Evolutionary conservation across 805 yeast species (phyloP).

Genomic region (Candida bentonensis): DNA sequence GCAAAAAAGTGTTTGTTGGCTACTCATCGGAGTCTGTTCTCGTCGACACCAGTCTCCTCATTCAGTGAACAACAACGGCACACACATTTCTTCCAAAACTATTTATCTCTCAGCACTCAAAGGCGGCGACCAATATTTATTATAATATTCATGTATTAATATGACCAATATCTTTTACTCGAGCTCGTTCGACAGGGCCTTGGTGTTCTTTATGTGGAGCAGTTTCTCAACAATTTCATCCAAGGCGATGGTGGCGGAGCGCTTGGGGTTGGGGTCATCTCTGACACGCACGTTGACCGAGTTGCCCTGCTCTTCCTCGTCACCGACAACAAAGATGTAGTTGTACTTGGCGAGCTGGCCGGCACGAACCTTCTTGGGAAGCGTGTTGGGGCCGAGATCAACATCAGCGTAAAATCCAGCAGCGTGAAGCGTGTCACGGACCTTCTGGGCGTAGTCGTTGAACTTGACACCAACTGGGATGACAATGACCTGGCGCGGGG

Average conservation of each 20-base stretch:
- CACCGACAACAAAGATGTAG: constrained; percentile 95
- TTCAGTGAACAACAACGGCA: no score
- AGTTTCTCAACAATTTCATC: constrained; percentile 61
- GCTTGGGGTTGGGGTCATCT: constrained; percentile 73
- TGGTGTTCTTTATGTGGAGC: constrained; percentile 50
- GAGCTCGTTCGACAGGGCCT: constrained; percentile 55
- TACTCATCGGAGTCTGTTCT: constrained; percentile 8
- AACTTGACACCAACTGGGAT: constrained; percentile 95
- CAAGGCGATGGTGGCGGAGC: constrained; percentile 69
- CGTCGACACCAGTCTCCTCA: constrained; percentile 1
- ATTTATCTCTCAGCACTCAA: no score
- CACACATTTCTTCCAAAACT: no score
- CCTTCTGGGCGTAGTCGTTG: constrained; percentile 76
- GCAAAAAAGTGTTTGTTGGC: constrained; percentile 10
- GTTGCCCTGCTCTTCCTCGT: constrained; percentile 65
- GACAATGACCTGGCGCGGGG: constrained; percentile 96
- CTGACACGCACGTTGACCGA: constrained; percentile 94
- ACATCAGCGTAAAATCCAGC: constrained; percentile 85
- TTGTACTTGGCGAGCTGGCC: constrained; percentile 92
- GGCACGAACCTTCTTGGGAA: constrained; percentile 94
- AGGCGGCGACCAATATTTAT: no score
- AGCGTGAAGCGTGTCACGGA: constrained; percentile 46
- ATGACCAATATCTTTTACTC: background rate
- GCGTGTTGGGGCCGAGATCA: constrained; percentile 87
- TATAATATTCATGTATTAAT: constrained; percentile 2